phyloP scores from a whole-genome alignment of 345 rosid species.

The Hibiscus syriacus region DNA sequence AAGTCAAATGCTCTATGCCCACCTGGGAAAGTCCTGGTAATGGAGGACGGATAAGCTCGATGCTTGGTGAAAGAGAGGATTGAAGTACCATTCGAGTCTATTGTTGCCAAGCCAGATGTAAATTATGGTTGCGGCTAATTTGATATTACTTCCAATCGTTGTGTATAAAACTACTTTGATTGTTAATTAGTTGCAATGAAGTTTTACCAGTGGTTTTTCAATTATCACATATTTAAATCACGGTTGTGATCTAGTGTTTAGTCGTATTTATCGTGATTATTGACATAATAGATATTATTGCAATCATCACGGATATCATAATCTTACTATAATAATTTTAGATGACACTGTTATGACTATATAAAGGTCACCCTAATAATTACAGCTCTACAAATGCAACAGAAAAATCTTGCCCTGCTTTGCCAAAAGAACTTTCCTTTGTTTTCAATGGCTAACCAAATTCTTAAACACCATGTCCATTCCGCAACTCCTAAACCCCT shows the following conservation, averaged over 20 bases:
- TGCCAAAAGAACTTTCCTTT: neutral
- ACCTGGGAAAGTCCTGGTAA: constrained; percentile 61
- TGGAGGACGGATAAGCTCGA: constrained; percentile 61
- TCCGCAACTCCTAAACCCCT: constrained; percentile 16
- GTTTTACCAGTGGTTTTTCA: neutral
- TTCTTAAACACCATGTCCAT: neutral
- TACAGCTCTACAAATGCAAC: neutral
- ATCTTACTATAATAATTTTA: too few relatives aligned
- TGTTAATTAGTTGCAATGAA: neutral
- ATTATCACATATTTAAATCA: too few relatives aligned
- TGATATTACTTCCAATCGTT: constrained; percentile 9
- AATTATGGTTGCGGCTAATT: constrained; percentile 69
- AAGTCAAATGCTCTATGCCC: constrained; percentile 43
- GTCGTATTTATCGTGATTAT: too few relatives aligned
- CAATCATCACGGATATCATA: too few relatives aligned
- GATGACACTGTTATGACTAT: too few relatives aligned
- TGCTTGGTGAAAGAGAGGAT: constrained; percentile 90
- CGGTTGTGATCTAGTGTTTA: too few relatives aligned
- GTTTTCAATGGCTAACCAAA: neutral
- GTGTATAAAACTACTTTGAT: constrained; percentile 17
- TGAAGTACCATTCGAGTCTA: constrained; percentile 64
- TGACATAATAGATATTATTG: too few relatives aligned
- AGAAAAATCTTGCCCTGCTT: too few relatives aligned
- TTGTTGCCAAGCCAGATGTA: constrained; percentile 55
- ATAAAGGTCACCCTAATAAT: too few relatives aligned